Evolutionary conservation across 2,329 filamentous ascomycete species (phyloP), one percentile per base, ranked within the genome.

Genomic region (Metarhizium rileyi): DNA sequence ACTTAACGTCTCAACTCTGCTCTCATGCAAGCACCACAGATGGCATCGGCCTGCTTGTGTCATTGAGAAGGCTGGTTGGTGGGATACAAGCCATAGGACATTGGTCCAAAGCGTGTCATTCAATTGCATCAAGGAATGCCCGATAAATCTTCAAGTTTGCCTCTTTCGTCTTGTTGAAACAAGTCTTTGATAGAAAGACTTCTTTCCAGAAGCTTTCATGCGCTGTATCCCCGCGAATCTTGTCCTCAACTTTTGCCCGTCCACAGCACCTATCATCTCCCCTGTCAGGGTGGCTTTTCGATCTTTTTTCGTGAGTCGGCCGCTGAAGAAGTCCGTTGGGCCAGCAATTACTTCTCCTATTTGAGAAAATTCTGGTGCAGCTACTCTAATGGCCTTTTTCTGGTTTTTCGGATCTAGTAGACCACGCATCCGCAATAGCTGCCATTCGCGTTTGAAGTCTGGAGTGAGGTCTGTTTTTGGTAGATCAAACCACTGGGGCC

Each of bases 331-430:
- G 62, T 97, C 91, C 1, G 89, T 90, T 1, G 90, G 84, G 1
- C 90, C 90, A 61, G 94, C 85, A 50, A 96, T 78, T 52, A 98
- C 81, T 5, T 87, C 91, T 50, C 91, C 93, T 26, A 95, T 81
- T 60, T 95, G 88, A 20, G 87, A 94, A 63, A 86, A 97, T 53
- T 89, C 82, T 1, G 93, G 93, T 9, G 63, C 58, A 36, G 53
- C 61, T 51, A 78, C 75, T 63, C 86, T 90, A 49, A 81, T 77
- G 47, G 91, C 84, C 67, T 96, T 97, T 66, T 91, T 94, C 74
- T 95, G 95, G 61, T 91, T 86, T 64, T 97, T 91, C 1, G 90
- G 84, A 57, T 97, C 91, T 22, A 97, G 75, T 20, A 95, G 84
- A 50, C 83, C 84, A 65, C 93, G 83, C 85, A 96, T 91, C 56